Evolutionary conservation across 2,329 filamentous ascomycete species (phyloP), one percentile per base, ranked within the genome.

Genomic region (Trematosphaeria pertusa): DNA sequence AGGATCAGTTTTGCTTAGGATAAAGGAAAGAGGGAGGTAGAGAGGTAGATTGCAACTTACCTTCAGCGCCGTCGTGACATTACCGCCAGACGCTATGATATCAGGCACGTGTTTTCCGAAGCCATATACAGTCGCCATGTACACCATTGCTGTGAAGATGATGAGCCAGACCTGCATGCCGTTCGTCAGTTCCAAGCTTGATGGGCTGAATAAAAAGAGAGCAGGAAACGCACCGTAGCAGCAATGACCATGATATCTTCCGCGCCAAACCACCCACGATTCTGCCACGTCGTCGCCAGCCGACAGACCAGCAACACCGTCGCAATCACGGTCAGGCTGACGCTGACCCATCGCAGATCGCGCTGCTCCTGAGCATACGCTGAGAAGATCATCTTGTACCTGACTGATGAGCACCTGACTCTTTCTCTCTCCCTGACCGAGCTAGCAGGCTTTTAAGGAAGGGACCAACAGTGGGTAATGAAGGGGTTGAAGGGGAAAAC

Each of bases 181-280:
- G 5, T n/a, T 35, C 2, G 37, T 59, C 37, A 57, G n/a, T n/a
- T n/a, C n/a, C n/a, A n/a, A n/a, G n/a, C n/a, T n/a, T n/a, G n/a
- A n/a, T n/a, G n/a, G n/a, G n/a, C n/a, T n/a, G n/a, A n/a, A n/a
- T n/a, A n/a, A n/a, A n/a, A n/a, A n/a, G n/a, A n/a, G n/a, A n/a
- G n/a, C n/a, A n/a, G n/a, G n/a, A 5, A 12, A 43, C 57, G 52
- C 39, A 65, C 63, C 37, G 50, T 52, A 6, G 63, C 46, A 15
- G 46, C 31, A 9, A 62, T 54, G 4, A 66, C 59, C 30, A 64
- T 54, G 1, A 18, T 55, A 31, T 66, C 63, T 37, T 66, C 63
- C 5, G 54, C 8, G 4, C 63, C 63, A 19, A 64, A 46, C 56
- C 57, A 64, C 3, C 63, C 63, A 33, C 60, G 48, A 31, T 61